Evolutionary conservation across 106 monocot species (phyloP).

Genomic region (Cymbidium sinense): DNA sequence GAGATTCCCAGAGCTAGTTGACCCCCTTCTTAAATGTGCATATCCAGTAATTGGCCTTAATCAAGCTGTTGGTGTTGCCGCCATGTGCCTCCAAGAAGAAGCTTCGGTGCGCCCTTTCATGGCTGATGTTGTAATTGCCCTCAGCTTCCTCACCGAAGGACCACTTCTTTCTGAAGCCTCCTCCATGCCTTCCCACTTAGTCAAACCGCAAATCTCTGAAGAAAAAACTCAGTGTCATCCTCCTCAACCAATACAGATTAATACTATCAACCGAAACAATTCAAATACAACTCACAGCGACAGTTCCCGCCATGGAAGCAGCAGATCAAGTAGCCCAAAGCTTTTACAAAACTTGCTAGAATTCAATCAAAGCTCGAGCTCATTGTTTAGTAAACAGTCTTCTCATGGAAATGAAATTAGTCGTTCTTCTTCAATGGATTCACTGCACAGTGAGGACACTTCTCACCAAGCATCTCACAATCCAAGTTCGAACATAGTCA

Average conservation of each 20-base stretch:
- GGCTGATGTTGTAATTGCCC: conserved; percentile 70
- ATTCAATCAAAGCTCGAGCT: not conserved
- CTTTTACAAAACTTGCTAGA: not conserved
- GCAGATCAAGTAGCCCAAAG: not conserved
- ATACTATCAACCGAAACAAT: not conserved
- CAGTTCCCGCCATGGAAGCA: not conserved
- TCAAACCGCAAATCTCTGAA: not conserved
- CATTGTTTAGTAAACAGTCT: not conserved
- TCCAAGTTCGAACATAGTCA: not conserved
- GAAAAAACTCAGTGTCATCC: not conserved
- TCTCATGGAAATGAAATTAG: not conserved
- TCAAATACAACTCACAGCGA: not conserved
- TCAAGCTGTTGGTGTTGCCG: conserved; percentile 70
- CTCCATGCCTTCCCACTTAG: not conserved
- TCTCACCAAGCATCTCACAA: not conserved
- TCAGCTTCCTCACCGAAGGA: conserved; percentile 46
- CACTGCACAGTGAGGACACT: not conserved
- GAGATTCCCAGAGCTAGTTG: conserved; percentile 64
- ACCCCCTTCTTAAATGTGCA: conserved; percentile 44
- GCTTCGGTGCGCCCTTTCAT: conserved; percentile 70
- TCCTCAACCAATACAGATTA: not conserved
- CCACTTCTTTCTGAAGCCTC: not conserved
- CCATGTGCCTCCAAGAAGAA: conserved; percentile 95
- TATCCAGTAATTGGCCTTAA: conserved; percentile 56
- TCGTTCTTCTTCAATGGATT: not conserved